phyloP scores from a whole-genome alignment of 2,329 filamentous ascomycete genomes.

The Chlorencoelia australis region DNA sequence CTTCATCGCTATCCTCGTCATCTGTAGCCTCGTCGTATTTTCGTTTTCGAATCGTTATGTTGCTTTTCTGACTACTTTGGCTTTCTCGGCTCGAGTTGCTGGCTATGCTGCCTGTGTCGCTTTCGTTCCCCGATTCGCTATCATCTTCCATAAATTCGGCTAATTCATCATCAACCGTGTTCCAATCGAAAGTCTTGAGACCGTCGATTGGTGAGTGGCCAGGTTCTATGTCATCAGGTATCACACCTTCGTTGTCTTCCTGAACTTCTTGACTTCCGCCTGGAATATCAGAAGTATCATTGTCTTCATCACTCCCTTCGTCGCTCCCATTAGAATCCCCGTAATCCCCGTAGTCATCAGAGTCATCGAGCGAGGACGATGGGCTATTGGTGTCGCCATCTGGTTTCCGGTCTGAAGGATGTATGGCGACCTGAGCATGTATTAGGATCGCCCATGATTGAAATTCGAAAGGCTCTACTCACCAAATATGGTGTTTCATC shows the following conservation, averaged over 20 bases:
- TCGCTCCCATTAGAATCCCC: conserved; percentile 27
- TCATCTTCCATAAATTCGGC: conserved; percentile 59
- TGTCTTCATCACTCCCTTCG: conserved; percentile 27
- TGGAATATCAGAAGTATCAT: conserved; percentile 24
- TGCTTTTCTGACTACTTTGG: conserved; percentile 16
- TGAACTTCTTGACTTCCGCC: conserved; percentile 26
- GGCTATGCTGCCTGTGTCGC: conserved; percentile 22
- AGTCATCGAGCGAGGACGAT: conserved; percentile 33
- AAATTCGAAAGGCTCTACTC: conserved; percentile 2
- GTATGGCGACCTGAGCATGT: conserved; percentile 48
- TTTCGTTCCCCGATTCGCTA: conserved; percentile 40
- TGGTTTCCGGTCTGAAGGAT: conserved; percentile 48
- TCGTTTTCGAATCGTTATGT: conserved; percentile 21
- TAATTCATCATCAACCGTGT: conserved; percentile 59
- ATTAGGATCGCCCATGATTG: not conserved
- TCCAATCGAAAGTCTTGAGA: conserved; percentile 50
- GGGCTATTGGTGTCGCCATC: conserved; percentile 35
- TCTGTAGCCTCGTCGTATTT: conserved; percentile 28
- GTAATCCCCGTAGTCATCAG: conserved; percentile 29
- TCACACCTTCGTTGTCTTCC: conserved; percentile 37
- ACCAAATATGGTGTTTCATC: conserved; percentile 53
- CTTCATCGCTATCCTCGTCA: conserved; percentile 40
- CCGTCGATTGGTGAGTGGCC: conserved; percentile 45
- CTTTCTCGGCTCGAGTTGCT: conserved; percentile 14
- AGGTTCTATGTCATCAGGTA: conserved; percentile 40